Conservation (phyloP, 306 rosid species). For the Trichosanthes truncata region DNA sequence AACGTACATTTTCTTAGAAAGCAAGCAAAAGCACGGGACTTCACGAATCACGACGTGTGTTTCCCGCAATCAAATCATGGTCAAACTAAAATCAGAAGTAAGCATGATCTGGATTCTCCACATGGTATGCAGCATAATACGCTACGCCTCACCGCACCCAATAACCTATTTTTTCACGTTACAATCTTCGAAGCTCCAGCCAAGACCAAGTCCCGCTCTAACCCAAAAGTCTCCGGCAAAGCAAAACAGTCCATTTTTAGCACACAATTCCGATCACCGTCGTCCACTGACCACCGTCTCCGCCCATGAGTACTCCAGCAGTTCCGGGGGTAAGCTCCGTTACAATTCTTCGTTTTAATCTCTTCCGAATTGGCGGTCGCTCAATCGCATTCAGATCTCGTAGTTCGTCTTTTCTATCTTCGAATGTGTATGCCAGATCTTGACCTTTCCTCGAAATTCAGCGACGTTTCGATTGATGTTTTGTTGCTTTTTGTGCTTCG, state of each 20-base stretch:
- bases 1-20: neutral
- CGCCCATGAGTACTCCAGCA: slow-evolving; percentile 45
- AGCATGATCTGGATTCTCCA: neutral
- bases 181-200: neutral
- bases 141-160: neutral
- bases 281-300: slow-evolving; percentile 10
- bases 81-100: neutral
- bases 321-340: slow-evolving; percentile 33
- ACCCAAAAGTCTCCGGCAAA: slow-evolving; percentile 5
- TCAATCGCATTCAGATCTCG: slow-evolving; percentile 7
- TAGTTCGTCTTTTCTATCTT: neutral
- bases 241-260: neutral
- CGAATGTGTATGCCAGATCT: slow-evolving; percentile 12
- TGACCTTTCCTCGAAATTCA: neutral
- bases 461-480: neutral
- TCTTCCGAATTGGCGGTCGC: neutral
- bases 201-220: neutral
- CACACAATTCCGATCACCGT: slow-evolving; percentile 7
- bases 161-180: neutral
- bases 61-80: neutral
- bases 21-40: neutral
- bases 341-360: neutral
- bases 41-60: neutral
- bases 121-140: neutral
- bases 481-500: neutral